phyloP scores from a whole-genome alignment of 1,284 basidiomycete genomes.

The Malassezia slooffiae region DNA sequence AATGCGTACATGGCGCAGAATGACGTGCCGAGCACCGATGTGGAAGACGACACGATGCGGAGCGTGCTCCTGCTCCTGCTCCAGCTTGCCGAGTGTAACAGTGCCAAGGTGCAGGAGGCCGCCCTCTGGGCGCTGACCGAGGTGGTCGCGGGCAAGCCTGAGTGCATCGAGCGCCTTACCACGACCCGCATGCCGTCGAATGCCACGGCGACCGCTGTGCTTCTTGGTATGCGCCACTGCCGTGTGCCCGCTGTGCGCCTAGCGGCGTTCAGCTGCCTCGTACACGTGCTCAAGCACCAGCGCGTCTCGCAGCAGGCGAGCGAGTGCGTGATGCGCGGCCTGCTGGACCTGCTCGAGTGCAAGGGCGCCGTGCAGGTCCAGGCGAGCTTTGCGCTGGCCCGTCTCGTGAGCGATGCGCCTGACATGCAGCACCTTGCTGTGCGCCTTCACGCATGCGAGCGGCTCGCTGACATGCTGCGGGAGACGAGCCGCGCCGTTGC shows the following conservation, averaged over 20 bases:
- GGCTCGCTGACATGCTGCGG: slow-evolving; percentile 20
- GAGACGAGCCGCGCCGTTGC: slow-evolving; percentile 11
- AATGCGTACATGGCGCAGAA: no score
- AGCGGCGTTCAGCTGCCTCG: slow-evolving; percentile 33
- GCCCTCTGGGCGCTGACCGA: slow-evolving; percentile 31
- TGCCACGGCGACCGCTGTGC: slow-evolving; percentile 20
- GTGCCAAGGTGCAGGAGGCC: slow-evolving; percentile 32
- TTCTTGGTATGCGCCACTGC: slow-evolving; percentile 23
- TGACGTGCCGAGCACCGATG: no score
- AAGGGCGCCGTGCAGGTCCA: slow-evolving; percentile 21
- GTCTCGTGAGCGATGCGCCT: slow-evolving; percentile 27
- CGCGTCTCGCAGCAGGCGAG: slow-evolving; percentile 28
- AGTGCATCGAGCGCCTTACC: slow-evolving; percentile 18
- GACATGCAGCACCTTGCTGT: slow-evolving; percentile 25
- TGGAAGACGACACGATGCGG: no score
- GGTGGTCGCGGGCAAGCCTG: slow-evolving; percentile 19
- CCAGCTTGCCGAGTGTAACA: slow-evolving; percentile 25
- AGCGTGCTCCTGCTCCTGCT: slow-evolving; percentile 21
- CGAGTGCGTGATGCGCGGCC: slow-evolving; percentile 29
- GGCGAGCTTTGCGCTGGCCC: slow-evolving; percentile 30
- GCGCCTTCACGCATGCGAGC: slow-evolving; percentile 20
- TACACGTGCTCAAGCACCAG: slow-evolving; percentile 35
- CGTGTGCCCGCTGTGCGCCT: slow-evolving; percentile 27
- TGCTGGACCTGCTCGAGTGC: slow-evolving; percentile 32
- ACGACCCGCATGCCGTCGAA: not conserved